Conservation (phyloP, 305 asterid genomes). For the Stenogyne calaminthoides region DNA sequence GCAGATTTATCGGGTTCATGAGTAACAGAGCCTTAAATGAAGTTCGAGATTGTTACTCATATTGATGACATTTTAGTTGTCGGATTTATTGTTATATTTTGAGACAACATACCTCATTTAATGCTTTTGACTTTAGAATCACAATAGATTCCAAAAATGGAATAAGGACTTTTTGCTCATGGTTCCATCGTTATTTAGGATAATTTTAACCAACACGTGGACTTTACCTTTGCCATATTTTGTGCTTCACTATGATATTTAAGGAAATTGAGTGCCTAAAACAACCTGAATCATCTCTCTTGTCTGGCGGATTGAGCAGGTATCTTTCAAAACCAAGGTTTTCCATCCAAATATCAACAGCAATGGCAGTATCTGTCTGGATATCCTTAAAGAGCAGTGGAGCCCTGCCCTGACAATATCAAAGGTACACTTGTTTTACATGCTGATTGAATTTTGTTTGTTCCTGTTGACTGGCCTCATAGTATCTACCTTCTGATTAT, state of each 20-base stretch:
- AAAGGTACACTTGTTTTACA: constrained; percentile 45
- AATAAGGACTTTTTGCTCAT: neutral
- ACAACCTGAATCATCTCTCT: neutral
- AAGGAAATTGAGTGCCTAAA: neutral
- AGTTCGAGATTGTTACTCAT: neutral
- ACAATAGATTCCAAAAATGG: neutral
- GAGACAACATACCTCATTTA: neutral
- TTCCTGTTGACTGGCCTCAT: neutral
- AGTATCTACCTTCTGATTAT: neutral
- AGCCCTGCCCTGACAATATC: constrained; percentile 82
- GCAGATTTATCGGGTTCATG: neutral
- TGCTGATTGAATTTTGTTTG: neutral
- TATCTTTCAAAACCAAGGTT: constrained; percentile 68
- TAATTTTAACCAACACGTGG: neutral
- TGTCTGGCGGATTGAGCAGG: constrained; percentile 38
- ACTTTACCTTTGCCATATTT: neutral
- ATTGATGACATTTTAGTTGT: neutral
- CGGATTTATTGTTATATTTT: neutral
- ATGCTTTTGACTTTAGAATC: constrained; percentile 10
- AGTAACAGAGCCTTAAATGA: neutral
- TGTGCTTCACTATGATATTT: neutral
- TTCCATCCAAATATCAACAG: constrained; percentile 78
- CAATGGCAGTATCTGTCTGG: constrained; percentile 77
- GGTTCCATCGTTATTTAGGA: neutral
- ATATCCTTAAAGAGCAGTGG: constrained; percentile 82